Percentiles rank a stretch among this genome's conserved stretches.
Evolutionary conservation across 768 basidiomycete species (phyloP).

Genomic region (Termitomyces sp.): DNA sequence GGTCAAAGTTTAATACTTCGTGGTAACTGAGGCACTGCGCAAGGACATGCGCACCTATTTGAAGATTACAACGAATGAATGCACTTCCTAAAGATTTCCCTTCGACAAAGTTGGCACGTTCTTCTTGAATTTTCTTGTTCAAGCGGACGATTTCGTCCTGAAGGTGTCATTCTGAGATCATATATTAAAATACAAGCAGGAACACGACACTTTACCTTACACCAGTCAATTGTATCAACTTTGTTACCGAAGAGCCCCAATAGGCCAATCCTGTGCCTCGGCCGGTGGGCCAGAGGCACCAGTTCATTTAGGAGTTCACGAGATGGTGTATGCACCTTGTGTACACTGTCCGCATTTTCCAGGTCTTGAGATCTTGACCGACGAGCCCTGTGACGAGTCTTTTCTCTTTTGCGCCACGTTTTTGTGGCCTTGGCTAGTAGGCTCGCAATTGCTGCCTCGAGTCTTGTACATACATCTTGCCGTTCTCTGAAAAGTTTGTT

Average conservation of each 20-base stretch:
- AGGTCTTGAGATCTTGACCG: neutral
- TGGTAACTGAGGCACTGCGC: conserved; percentile 59
- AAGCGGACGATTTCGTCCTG: conserved; percentile 2
- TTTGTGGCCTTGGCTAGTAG: conserved; percentile 1
- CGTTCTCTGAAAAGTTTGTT: conserved; percentile 44
- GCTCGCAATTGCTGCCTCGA: conserved; percentile 55
- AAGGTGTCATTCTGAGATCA: neutral
- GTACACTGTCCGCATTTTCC: neutral
- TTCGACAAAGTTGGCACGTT: conserved; percentile 33
- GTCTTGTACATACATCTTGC: conserved; percentile 45
- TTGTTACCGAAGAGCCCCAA: neutral
- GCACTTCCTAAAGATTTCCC: conserved; percentile 52
- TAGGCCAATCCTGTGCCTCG: neutral
- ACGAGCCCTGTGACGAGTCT: neutral
- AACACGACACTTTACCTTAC: neutral
- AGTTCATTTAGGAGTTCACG: neutral
- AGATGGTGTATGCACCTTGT: neutral
- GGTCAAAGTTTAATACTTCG: conserved; percentile 28
- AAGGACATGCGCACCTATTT: conserved; percentile 73
- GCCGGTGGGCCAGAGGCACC: neutral
- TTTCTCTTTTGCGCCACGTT: neutral
- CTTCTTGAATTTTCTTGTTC: conserved; percentile 43
- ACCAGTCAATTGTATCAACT: conserved; percentile 3
- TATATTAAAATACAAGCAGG: neutral
- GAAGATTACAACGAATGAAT: conserved; percentile 69